Conservation (phyloP, 305 asterid species). For the Fraxinus platypoda region DNA sequence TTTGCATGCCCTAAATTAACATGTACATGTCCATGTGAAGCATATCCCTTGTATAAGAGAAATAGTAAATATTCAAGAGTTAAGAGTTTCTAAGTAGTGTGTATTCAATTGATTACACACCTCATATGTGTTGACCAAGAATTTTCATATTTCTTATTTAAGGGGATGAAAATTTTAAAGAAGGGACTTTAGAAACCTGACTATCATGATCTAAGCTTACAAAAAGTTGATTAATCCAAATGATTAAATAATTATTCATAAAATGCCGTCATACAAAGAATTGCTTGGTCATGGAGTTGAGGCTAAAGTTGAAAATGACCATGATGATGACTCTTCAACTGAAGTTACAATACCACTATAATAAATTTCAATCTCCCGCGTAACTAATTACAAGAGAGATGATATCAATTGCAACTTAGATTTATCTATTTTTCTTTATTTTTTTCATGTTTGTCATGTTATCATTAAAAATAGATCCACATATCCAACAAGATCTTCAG, state of each 20-base stretch:
- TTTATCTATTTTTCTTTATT: not conserved
- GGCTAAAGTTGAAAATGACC: not conserved
- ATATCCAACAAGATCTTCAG: not conserved
- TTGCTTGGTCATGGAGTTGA: not conserved
- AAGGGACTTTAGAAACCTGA: not conserved
- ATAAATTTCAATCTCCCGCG: not conserved
- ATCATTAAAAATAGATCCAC: not conserved
- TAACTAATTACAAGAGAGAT: not conserved
- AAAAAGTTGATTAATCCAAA: not conserved
- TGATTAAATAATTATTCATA: not conserved
- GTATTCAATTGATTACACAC: not conserved
- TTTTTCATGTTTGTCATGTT: not conserved
- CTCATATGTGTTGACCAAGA: not conserved
- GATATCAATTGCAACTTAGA: not conserved
- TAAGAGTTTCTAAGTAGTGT: not conserved
- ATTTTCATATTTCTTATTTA: not conserved
- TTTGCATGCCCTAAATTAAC: not conserved
- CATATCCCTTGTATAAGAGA: not conserved
- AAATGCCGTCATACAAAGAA: not conserved
- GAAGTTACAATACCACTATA: not conserved
- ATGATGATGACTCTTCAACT: not conserved
- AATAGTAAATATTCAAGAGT: not conserved
- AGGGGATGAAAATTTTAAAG: not conserved
- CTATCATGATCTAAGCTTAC: not conserved
- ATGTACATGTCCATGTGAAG: not conserved